phyloP scores from a whole-genome alignment of 129 eudicot genomes.

The Logfia minima region DNA sequence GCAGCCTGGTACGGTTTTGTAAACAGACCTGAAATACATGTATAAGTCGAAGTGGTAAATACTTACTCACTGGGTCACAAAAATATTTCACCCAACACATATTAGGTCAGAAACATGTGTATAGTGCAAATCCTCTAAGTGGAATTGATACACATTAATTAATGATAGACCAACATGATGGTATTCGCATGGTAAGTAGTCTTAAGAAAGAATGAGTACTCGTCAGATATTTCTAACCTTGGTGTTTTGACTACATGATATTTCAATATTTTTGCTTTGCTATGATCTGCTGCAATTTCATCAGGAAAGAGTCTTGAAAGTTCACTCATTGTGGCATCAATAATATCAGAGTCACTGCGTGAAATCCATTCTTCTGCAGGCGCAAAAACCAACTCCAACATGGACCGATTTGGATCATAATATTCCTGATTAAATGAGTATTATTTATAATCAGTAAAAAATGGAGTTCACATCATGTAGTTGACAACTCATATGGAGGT shows the following conservation, averaged over 20 bases:
- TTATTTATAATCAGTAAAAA: background rate
- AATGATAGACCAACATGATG: background rate
- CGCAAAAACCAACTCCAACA: constrained; percentile 98
- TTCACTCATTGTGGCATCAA: constrained; percentile 94
- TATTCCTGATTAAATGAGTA: constrained; percentile 70
- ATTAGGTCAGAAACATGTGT: background rate
- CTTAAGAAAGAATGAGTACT: background rate
- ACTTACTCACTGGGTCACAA: background rate
- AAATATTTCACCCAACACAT: background rate
- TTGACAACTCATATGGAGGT: background rate
- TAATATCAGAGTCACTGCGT: constrained; percentile 78
- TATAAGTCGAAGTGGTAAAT: background rate
- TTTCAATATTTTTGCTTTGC: constrained; percentile 96
- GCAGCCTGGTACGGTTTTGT: constrained; percentile 85
- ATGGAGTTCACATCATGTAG: background rate
- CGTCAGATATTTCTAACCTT: constrained; percentile 44
- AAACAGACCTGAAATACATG: constrained; percentile 70
- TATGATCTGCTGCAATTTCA: constrained; percentile 88
- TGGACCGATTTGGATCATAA: constrained; percentile 78
- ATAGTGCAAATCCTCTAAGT: background rate
- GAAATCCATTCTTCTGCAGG: constrained; percentile 99
- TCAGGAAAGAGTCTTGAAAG: constrained; percentile 96
- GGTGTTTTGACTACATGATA: constrained; percentile 98
- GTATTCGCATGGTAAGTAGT: constrained; percentile 5
- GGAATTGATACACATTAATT: background rate